Base-by-base conservation (phyloP, 2,329 filamentous ascomycete genomes). In the Aspergillus thermomutatus region DNA sequence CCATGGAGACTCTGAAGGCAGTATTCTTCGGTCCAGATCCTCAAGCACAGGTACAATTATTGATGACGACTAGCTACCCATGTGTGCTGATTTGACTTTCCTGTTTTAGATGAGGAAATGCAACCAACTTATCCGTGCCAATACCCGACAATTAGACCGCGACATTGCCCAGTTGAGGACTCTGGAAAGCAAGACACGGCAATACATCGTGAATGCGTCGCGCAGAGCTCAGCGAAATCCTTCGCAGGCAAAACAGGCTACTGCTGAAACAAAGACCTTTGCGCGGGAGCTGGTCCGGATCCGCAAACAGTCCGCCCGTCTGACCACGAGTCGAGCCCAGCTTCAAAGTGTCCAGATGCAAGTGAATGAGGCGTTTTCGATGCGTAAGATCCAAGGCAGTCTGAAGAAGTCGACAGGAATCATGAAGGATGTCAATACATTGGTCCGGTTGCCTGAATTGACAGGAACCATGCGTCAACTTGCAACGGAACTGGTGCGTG, bases 341-440 rank as follows among this genome's bases (percentile, higher is more conserved):
- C 84, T 99, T 49, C 87, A 88, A 71, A 93, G 89, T 64, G 93
- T 99, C 46, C 88, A 93, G 75, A 96, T 97, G 92, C 94, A 97
- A 77, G 93, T 99, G 69, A 91, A 92, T 69, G 93, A 97, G 78
- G 92, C 94, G 1, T 97, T 97, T 75, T 90, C 91, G 1, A 88
- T 97, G 67, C 87, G 91, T 65, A 96, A 96, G 81, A 97, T 99
- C 62, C 92, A 97, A 77, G 93, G 92, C 48, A 92, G 88, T 68
- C 92, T 99, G 69, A 84, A 86, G 64, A 88, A 89, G 45, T 91
- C 87, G 66, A 92, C 93, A 8, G 89, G 90, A 47, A 92, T 99
- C 65, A 97, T 99, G 94, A 93, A 92, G 77, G 92, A 97, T 72
- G 91, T 99, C 58, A 97, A 97, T 74, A 84, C 82, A 17, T 81